Base-by-base conservation (phyloP, 805 yeast species). In the Zygosaccharomyces bailii region DNA sequence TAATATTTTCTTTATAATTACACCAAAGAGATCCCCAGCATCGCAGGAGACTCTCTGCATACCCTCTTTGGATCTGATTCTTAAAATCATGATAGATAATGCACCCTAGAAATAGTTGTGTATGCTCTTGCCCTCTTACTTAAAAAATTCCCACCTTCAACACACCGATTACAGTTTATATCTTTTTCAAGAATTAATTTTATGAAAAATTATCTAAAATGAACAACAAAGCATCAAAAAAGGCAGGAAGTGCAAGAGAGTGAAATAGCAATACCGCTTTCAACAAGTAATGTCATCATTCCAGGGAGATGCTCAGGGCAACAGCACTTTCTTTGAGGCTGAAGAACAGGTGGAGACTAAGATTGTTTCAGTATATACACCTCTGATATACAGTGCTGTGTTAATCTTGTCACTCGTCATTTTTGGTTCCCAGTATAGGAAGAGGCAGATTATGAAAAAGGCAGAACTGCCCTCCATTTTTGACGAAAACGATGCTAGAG, bases 21-120 rank as follows among this genome's bases (percentile, higher is more conserved):
- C 52, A 3, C 64, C 58, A 48, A 86, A 79, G 11, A 30, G 21
- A 16, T 70, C 72, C 1, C 54, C 38, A 3, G 70, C 65, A 19
- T 78, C 78, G 21, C 76, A 78, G 19, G 68, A 61, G 27, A 86
- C 74, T 43, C 98, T 75, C 60, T 78, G 79, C 76, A 80, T 83
- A 6, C 98, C 98, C 53, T 86, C 85, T 57, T 79, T 86, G 21
- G 93, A 73, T 58, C 96, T 76, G 66, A 93, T 87, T 57, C 99
- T 72, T 17, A 85, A 68, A 53, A 90, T 77, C 88, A 65, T 65
- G 4, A 17, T 34, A 1, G 19, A n/a, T 13, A 23, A 16, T 13
- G 2, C 4, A 5, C 18, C 17, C 25, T 24, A 5, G 33, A 16
- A 21, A 18, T 20, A 18, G 24, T n/a, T 34, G 11, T 21, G 6